These are phyloP conservation scores for Apiospora pterosperma DNA, from an alignment of 2,329 filamentous ascomycete genomes.

Conservation along the genomic window DNA sequence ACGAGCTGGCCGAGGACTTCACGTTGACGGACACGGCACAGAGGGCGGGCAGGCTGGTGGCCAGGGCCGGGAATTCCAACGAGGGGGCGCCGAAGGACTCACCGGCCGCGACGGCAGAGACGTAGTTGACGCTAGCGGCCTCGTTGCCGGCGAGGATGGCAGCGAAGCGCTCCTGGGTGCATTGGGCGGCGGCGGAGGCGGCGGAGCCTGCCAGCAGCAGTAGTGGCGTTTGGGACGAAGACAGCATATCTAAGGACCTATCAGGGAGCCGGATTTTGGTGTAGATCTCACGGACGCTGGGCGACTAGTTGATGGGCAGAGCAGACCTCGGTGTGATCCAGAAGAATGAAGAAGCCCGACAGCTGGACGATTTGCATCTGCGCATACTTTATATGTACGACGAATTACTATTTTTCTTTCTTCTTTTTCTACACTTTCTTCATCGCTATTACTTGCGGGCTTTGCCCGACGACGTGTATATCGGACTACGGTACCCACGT, in stretches of 20 bases:
- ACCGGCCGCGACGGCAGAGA: constrained; percentile 18
- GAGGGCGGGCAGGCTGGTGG: constrained; percentile 23
- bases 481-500: neutral
- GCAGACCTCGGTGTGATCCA: neutral
- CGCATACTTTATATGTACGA: neutral
- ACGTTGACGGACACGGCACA: constrained; percentile 27
- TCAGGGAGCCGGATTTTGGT: neutral
- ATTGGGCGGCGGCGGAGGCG: constrained; percentile 13
- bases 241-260: neutral
- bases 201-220: constrained; percentile 11
- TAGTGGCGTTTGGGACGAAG: neutral
- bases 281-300: neutral
- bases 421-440: too few species aligned
- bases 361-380: neutral
- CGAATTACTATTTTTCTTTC: neutral
- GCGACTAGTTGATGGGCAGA: too few species aligned
- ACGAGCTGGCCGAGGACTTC: constrained; percentile 23
- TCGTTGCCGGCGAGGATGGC: constrained; percentile 16
- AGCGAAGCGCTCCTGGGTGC: constrained; percentile 18
- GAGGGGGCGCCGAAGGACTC: constrained; percentile 23
- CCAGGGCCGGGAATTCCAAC: constrained; percentile 19
- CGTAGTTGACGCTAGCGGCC: constrained; percentile 20
- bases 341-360: neutral
- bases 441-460: neutral
- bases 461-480: neutral